Base-by-base conservation (phyloP, 352 stramenopile species). In the Phytopythium helicoides region DNA sequence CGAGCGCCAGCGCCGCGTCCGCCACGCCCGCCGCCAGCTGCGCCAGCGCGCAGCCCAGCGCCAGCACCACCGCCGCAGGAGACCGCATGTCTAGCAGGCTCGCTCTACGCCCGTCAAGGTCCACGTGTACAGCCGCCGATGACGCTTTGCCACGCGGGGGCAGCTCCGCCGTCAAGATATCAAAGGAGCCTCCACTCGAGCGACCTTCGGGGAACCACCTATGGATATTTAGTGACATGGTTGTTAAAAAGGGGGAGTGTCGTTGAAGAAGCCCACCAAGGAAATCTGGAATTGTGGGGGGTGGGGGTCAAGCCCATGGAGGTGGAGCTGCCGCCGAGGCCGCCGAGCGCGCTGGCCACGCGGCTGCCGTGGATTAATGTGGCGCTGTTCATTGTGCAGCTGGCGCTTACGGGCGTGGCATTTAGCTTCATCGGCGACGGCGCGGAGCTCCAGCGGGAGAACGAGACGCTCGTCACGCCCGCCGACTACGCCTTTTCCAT, bases 401-500 rank as follows among this genome's bases (percentile, higher is more conserved):
- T 76, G 47, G 53, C 78, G 42, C 26, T 75, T 36, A 86, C 73
- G 53, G 73, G 64, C 33, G 38, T 84, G 19, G 65, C 52, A 14
- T 61, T 84, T 47, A 6, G 8, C 31, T 25, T 48, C 14, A 35
- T 66, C 34, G 61, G 64, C 33, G 51, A 65, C 52, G 56, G n/a
- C 60, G 7, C 39, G 12, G 16, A 50, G 66, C 18, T 48, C 33
- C 55, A 75, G 33, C 28, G 37, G 7, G 35, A 73, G 54, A 60
- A 68, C 33, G 61, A 86, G 52, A 83, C 78, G 52, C 66, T 76
- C 19, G 28, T 88, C 42, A 89, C 78, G 35, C 78, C 78, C 0
- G 74, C 74, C 9, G 36, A 41, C 15, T 83, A 69, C 52, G 71
- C 66, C 16, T 89, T 88, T 61, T 73, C 66, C 21, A 83, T 92